Base-by-base conservation (phyloP, 306 rosid genomes). In the Malus asiatica region DNA sequence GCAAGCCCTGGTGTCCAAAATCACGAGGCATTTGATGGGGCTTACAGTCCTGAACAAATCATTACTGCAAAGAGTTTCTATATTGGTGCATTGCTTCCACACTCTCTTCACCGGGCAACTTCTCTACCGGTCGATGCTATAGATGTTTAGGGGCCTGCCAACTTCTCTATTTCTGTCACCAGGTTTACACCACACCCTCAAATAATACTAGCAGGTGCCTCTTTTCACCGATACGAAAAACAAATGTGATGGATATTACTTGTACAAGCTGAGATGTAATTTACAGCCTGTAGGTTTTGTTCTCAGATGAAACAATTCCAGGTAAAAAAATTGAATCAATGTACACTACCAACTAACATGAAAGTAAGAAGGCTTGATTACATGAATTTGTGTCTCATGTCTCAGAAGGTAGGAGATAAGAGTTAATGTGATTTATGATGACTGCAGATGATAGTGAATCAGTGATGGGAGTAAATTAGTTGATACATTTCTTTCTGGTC, bases 101-200 rank as follows among this genome's bases (percentile, higher is more conserved):
- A 83, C 71, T 77, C 93, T 15, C 96, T 96, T 77, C 90, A 88
- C 61, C 82, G 99, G 77, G 99, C 99, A 25, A 89, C 94, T 70
- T 96, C 99, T 58, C 97, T 96, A 74, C 99, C 99, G 5, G 98
- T 96, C 79, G 99, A 90, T 87, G 91, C 99, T 48, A 76, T 90
- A 76, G 88, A 91, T 81, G 82, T 86, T 71, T 96, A 83, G 70
- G 65, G 65, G 40, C 74, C 67, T 42, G 70, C 78, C 51, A 14
- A 72, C 48, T 27, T 68, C 45, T 67, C 73, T 22, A 27, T 45
- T 33, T 77, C 74, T 73, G 78, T 77, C 82, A 29, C 80, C 67
- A 52, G 44, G 18, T 69, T 30, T 52, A 61, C 52, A 63, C 51
- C 64, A 58, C 30, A 42, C 48, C 58, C 61, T 73, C 66, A 66